Base-by-base conservation (phyloP, 331 rosid genomes). In the Phaseolus coccineus region DNA sequence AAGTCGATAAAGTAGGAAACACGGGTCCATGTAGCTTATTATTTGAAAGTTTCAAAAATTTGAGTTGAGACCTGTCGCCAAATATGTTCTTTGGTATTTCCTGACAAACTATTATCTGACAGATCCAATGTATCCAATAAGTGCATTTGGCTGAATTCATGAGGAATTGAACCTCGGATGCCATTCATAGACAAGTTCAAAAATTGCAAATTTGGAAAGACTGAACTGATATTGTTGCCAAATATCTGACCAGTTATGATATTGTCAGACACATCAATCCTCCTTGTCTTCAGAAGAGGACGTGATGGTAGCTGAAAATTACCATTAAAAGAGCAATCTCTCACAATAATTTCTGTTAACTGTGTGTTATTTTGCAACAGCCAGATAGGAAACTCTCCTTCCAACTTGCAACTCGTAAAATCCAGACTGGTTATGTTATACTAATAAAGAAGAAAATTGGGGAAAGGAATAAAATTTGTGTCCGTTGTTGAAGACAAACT, bases 401-500 rank as follows among this genome's bases (percentile, higher is more conserved):
- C 46, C 13, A 77, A 39, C 33, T 22, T 56, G 8, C 76, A 78
- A 2, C 40, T 2, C 19, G 16, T 30, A 2, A 55, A 28, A 44
- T 78, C 76, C 15, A 80, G 2, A 0, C 0, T 0, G 13, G 46
- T 37, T 50, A 84, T 55, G n/a, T 37, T 52, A n/a, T 76, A 3
- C 16, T 84, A 84, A 42, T 80, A 72, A 37, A 44, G 12, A 48
- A 84, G 80, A 67, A 84, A 35, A 0, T 3, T 74, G 2, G 87
- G 85, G 31, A 22, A 10, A 0, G 69, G 63, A 9, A 47, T 5
- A 42, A 40, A 58, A 8, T 19, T 28, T 0, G 40, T 3, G 0
- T 55, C 3, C 6, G 9, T 14, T 2, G 12, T 31, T 2, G 71
- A 53, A 10, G 77, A 71, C 51, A 84, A 56, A 19, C 5, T 19